Evolutionary conservation across 1,284 basidiomycete genomes (phyloP), one percentile per base, ranked within the genome.

Genomic region (Puccinia novopanici): DNA sequence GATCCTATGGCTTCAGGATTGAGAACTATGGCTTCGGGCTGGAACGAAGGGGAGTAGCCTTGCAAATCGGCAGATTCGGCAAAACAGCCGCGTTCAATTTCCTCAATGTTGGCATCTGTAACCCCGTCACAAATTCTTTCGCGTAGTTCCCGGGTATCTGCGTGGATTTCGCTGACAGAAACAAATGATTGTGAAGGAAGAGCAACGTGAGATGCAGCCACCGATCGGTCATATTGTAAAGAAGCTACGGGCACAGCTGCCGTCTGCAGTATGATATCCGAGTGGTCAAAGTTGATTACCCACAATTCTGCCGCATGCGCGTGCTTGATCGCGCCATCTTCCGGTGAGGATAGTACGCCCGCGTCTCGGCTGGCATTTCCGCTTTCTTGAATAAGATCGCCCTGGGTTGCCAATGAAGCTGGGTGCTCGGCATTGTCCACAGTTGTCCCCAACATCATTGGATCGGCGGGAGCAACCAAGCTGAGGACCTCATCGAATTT

Each of bases 401-500:
- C 61, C 42, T 63, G 61, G 22, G 22, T 61, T 61, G 59, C 59
- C 5, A 61, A 37, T 9, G 55, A 24, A 57, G 24, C 24, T n/a
- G 55, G 10, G 59, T 37, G 13, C 3, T 37, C 59, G 37, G 59
- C 17, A 37, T 37, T 34, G 27, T 34, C 37, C 59, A 37, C 22
- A 42, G 30, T 40, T 17, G 19, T 17, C 22, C 37, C 61, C 6
- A 42, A 22, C 22, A 22, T 22, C 19, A 40, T 42, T n/a, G 37
- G 61, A 22, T 63, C 37, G 19, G 37, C 42, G 13, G 37, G 37
- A 63, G 61, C n/a, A n/a, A 40, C 37, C 61, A 40, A 42, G 61
- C 61, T 63, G 61, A 22, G 34, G 8, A 40, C 19, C 30, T 63
- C 67, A 50, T 70, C 67, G 27, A 24, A 70, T 50, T 19, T 70